Evolutionary conservation across 1,284 basidiomycete genomes (phyloP), one percentile per base, ranked within the genome.

Genomic region (Phaffia rhodozyma): DNA sequence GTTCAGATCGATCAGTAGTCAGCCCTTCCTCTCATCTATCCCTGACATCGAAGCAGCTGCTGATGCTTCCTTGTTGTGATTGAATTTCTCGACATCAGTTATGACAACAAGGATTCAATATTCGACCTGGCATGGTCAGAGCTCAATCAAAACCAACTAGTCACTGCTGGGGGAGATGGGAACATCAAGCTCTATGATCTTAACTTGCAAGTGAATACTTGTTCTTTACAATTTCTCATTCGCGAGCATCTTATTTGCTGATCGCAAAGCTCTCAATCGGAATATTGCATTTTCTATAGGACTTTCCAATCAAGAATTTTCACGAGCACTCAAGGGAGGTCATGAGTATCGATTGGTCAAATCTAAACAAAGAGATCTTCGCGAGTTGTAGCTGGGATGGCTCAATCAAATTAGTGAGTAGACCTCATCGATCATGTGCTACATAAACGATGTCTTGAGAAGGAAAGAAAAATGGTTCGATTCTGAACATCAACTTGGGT

Each of bases 301-400:
- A 69, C 6, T 68, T 71, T 1, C 94, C 94, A 0, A 87, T 97
- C 65, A 84, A 85, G 64, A 84, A 84, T 59, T 98, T 93, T 93
- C 85, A 89, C 69, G 94, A 97, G 75, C 94, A 98, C 74, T 82
- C 84, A 6, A 83, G 86, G 54, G 94, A 98, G 73, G 89, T 92
- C 6, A 93, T 91, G 77, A 87, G 87, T n/a, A 83, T 97, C 16
- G 91, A 98, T 75, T 98, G 94, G 94, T 93, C 88, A 68, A 97
- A 97, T 74, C 76, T 96, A 66, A 85, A 88, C 70, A 98, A 98
- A 75, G 86, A 91, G 66, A 80, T 83, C 1, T 97, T 98, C 74
- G 83, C 83, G 5, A 92, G 90, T 1, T 83, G 86, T 1, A 90
- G 87, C 27, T 97, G 94, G 94, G 94, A 98, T 73, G 90, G 89